Percentiles rank a stretch among this genome's conserved stretches.
Evolutionary conservation across 805 yeast genomes (phyloP).

Genomic region (Ogataea haglerorum): DNA sequence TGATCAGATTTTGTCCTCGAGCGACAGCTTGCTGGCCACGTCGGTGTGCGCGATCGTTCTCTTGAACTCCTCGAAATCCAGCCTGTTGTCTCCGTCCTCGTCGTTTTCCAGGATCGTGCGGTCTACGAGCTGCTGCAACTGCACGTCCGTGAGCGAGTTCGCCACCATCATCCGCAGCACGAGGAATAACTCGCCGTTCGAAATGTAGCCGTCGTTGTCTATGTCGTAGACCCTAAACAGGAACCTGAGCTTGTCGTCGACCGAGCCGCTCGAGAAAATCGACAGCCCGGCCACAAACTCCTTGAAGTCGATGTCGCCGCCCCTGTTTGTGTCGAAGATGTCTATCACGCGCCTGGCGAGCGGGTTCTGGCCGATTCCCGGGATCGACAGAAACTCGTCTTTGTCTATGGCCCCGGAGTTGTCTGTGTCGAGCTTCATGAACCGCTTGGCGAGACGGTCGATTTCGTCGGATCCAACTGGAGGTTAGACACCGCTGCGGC

Average conservation of each 20-base stretch:
- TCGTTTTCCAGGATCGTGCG: slow-evolving; percentile 94
- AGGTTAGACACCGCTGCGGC: background rate
- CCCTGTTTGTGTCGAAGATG: slow-evolving; percentile 88
- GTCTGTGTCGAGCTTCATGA: slow-evolving; percentile 93
- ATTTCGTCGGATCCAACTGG: slow-evolving; percentile 86
- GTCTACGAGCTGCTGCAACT: slow-evolving; percentile 95
- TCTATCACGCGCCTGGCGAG: slow-evolving; percentile 87
- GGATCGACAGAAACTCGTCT: slow-evolving; percentile 85
- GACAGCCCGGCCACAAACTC: slow-evolving; percentile 73
- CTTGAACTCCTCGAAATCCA: slow-evolving; percentile 84
- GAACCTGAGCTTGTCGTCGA: slow-evolving; percentile 78
- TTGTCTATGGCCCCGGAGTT: slow-evolving; percentile 89
- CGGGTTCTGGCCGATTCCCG: slow-evolving; percentile 89
- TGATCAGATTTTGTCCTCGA: slow-evolving; percentile 29
- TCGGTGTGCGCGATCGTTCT: slow-evolving; percentile 51
- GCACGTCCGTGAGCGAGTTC: slow-evolving; percentile 76
- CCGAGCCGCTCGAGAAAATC: slow-evolving; percentile 79
- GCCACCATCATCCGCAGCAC: slow-evolving; percentile 98
- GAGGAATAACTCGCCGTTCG: slow-evolving; percentile 90
- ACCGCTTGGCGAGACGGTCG: slow-evolving; percentile 84
- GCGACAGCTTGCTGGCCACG: slow-evolving; percentile 30
- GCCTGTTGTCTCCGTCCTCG: slow-evolving; percentile 77
- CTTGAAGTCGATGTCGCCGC: slow-evolving; percentile 92
- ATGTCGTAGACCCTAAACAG: slow-evolving; percentile 94
- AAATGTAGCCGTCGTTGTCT: slow-evolving; percentile 90